A percentile compares a stretch with the other conserved stretches of the same genome.
Conservation (phyloP, 2,329 filamentous ascomycete genomes). For the Penicillium hordei region DNA sequence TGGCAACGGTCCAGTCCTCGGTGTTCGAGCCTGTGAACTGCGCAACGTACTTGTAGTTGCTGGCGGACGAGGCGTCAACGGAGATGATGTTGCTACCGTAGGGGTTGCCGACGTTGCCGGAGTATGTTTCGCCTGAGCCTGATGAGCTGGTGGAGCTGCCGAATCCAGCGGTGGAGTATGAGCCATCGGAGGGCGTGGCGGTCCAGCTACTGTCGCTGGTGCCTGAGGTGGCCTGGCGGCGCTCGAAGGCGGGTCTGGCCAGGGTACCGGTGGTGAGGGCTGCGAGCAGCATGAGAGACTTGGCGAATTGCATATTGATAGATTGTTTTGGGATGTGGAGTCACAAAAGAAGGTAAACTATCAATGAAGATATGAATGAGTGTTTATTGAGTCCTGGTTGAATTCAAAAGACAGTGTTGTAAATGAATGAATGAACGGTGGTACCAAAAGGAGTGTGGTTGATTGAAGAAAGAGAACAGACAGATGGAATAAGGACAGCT, state of each 20-base stretch:
- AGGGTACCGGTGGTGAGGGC: constrained; percentile 28
- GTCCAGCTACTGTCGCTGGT: constrained; percentile 22
- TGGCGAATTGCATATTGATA: constrained; percentile 30
- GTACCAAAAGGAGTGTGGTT: constrained; percentile 11
- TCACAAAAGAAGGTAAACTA: constrained; percentile 1
- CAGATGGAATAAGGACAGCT: neutral
- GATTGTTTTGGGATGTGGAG: neutral
- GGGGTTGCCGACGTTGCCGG: constrained; percentile 41
- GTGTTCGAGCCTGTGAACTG: constrained; percentile 35
- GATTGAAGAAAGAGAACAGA: neutral
- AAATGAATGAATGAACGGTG: constrained; percentile 7
- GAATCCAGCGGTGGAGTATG: constrained; percentile 35
- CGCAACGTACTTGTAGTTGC: constrained; percentile 39
- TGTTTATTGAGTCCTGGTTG: constrained; percentile 1
- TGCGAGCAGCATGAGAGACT: constrained; percentile 34
- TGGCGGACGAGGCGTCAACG: constrained; percentile 31
- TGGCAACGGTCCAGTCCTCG: constrained; percentile 37
- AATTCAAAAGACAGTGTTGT: constrained; percentile 3
- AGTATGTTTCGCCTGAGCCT: constrained; percentile 32
- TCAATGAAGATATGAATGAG: constrained; percentile 3
- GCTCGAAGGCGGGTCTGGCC: constrained; percentile 20
- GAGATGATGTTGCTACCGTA: constrained; percentile 45
- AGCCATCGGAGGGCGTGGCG: constrained; percentile 20
- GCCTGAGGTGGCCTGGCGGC: constrained; percentile 17
- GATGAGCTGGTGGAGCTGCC: constrained; percentile 29